A percentile compares a stretch with the other conserved stretches of the same genome.
These are phyloP conservation scores for Aureobasidium leucospermi DNA, from an alignment of 2,329 filamentous ascomycete species.

Conservation along the genomic window DNA sequence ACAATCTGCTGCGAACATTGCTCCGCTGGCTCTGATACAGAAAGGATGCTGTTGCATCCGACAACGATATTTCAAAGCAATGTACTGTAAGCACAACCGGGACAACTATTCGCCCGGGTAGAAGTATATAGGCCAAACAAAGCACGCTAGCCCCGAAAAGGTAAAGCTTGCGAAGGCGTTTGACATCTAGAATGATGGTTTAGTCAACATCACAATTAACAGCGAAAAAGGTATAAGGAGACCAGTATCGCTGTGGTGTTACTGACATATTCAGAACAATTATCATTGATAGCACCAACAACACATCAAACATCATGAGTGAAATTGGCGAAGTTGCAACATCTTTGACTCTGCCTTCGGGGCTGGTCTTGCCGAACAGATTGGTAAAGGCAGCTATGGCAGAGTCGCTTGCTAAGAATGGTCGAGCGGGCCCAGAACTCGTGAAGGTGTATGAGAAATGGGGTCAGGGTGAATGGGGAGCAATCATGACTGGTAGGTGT, in stretches of 20 bases:
- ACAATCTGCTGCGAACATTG: too few relatives aligned
- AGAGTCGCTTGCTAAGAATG: slow-evolving; percentile 20
- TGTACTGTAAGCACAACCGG: not conserved
- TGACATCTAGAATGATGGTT: not conserved
- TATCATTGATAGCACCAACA: too few relatives aligned
- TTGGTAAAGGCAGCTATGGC: slow-evolving; percentile 25
- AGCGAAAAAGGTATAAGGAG: not conserved
- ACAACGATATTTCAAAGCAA: not conserved
- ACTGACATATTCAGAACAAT: too few relatives aligned
- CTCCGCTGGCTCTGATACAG: too few relatives aligned
- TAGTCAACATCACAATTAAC: not conserved
- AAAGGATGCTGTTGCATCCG: too few relatives aligned
- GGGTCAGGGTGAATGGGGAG: slow-evolving; percentile 46
- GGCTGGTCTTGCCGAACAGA: slow-evolving; percentile 28
- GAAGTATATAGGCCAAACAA: not conserved
- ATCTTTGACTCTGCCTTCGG: slow-evolving; percentile 19
- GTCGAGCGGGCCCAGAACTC: slow-evolving; percentile 15
- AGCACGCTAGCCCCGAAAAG: not conserved
- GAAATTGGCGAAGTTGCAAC: not conserved
- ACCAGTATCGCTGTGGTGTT: not conserved
- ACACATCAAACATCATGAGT: not conserved
- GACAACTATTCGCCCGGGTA: not conserved
- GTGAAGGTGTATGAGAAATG: slow-evolving; percentile 21
- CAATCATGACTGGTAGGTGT: slow-evolving; percentile 40
- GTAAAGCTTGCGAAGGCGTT: not conserved